Percentiles rank a stretch among this genome's conserved stretches.
Evolutionary conservation across 2,329 filamentous ascomycete genomes (phyloP).

Genomic region (Fusarium sublunatum): DNA sequence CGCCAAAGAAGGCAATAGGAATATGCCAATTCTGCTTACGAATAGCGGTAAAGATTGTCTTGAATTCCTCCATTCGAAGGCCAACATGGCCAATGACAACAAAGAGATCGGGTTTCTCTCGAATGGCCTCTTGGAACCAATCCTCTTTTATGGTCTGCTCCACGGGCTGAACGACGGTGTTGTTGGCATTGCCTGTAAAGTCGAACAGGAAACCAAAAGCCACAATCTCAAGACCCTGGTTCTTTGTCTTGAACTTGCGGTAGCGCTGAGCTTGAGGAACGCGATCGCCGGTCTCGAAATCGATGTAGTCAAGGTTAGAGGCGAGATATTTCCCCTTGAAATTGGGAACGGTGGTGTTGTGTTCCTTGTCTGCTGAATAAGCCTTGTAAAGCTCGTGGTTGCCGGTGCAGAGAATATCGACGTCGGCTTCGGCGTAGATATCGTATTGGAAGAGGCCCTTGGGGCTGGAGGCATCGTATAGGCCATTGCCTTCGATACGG

Average conservation of each 20-base stretch:
- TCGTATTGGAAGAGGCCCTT: conserved; percentile 91
- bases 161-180: conserved; percentile 85
- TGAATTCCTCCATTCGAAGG: conserved; percentile 82
- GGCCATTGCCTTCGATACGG: conserved; percentile 90
- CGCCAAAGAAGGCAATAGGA: conserved; percentile 92
- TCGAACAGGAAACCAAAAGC: conserved; percentile 97
- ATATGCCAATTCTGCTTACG: conserved; percentile 80
- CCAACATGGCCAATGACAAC: conserved; percentile 88
- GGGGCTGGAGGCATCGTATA: conserved; percentile 89
- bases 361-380: conserved; percentile 82
- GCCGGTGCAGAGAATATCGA: conserved; percentile 87
- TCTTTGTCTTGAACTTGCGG: conserved; percentile 91
- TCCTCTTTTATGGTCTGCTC: conserved; percentile 81
- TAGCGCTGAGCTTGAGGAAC: conserved; percentile 84
- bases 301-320: conserved; percentile 91
- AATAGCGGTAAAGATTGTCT: conserved; percentile 81
- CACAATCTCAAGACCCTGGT: conserved; percentile 83
- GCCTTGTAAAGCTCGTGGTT: conserved; percentile 95
- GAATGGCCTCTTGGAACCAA: conserved; percentile 90
- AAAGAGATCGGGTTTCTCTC: conserved; percentile 88
- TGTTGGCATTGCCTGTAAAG: conserved; percentile 90
- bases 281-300: conserved; percentile 75
- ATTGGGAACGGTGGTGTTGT: conserved; percentile 81
- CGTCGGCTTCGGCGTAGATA: conserved; percentile 82
- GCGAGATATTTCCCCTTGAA: conserved; percentile 85